A percentile compares a stretch with the other conserved stretches of the same genome.
Conservation (phyloP, 2,329 filamentous ascomycete species). For the Thielaviopsis ethacetica region DNA sequence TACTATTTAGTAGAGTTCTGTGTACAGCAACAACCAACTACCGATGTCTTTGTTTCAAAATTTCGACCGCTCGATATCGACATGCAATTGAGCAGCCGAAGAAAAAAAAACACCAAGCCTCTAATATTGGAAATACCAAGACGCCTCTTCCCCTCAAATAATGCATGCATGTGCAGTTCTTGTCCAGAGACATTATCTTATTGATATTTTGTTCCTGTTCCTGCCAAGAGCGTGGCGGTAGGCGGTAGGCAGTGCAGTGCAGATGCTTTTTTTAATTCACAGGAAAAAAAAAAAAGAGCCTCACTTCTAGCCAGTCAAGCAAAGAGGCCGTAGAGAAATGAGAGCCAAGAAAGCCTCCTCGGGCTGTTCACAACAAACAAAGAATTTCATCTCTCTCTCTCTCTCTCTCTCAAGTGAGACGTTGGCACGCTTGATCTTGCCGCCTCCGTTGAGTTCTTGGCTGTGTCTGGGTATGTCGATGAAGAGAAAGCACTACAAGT, state of each 20-base stretch:
- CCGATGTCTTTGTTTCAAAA: too few species aligned
- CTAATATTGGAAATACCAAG: too few species aligned
- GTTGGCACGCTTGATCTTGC: not conserved
- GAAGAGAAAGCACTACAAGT: not conserved
- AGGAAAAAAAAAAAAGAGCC: not conserved
- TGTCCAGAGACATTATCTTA: not conserved
- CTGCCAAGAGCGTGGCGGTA: not conserved
- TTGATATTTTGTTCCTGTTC: not conserved
- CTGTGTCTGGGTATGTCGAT: not conserved
- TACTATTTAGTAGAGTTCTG: too few species aligned
- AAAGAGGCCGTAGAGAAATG: not conserved
- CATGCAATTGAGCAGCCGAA: too few species aligned
- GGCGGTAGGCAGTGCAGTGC: not conserved
- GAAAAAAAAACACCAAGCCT: too few species aligned
- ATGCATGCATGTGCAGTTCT: not conserved
- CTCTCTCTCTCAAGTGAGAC: too few species aligned
- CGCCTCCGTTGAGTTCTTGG: not conserved
- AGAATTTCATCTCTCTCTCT: too few species aligned
- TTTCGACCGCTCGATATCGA: too few species aligned
- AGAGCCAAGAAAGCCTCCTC: not conserved
- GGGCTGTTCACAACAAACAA: too few species aligned
- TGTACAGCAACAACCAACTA: too few species aligned
- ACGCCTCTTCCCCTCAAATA: too few species aligned
- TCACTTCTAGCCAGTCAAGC: not conserved
- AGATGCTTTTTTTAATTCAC: too few species aligned